Conservation (phyloP, 805 yeast species). For the Maudiozyma saulgeensis region DNA sequence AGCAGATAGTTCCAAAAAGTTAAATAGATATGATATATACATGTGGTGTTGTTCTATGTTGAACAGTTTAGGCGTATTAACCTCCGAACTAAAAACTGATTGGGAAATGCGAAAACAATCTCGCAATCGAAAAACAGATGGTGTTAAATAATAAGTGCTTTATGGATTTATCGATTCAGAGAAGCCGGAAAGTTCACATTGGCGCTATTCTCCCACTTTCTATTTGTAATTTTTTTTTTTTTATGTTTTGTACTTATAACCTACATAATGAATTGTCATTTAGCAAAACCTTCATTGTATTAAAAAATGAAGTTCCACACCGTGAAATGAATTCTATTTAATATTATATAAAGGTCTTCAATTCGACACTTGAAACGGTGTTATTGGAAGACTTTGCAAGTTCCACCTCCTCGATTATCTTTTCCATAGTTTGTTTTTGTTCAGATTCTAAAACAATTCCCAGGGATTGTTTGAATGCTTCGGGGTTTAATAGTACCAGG, state of each 20-base stretch:
- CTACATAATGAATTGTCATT: too few relatives aligned
- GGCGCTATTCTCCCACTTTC: too few relatives aligned
- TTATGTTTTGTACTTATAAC: too few relatives aligned
- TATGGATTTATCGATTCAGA: background rate
- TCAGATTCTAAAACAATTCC: background rate
- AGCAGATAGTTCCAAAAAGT: slow-evolving; percentile 13
- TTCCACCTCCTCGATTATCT: background rate
- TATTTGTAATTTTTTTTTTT: too few relatives aligned
- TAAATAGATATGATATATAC: slow-evolving; percentile 14
- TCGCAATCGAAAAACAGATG: background rate
- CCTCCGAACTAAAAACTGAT: slow-evolving; percentile 16
- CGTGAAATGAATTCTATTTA: background rate
- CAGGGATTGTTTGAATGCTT: background rate
- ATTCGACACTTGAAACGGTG: background rate
- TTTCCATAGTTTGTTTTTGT: background rate
- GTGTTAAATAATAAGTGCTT: background rate
- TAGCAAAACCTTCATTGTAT: too few relatives aligned
- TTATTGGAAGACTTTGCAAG: background rate
- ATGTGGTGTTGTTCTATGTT: slow-evolving; percentile 22
- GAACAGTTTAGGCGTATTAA: slow-evolving; percentile 14
- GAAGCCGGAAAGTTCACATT: too few relatives aligned
- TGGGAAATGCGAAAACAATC: slow-evolving; percentile 15
- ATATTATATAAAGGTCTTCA: slow-evolving; percentile 1
- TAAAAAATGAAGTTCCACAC: too few relatives aligned
- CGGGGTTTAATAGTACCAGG: background rate